These are phyloP conservation scores for Nigrograna mackinnonii DNA, from an alignment of 2,329 filamentous ascomycete species.

Conservation along the genomic window DNA sequence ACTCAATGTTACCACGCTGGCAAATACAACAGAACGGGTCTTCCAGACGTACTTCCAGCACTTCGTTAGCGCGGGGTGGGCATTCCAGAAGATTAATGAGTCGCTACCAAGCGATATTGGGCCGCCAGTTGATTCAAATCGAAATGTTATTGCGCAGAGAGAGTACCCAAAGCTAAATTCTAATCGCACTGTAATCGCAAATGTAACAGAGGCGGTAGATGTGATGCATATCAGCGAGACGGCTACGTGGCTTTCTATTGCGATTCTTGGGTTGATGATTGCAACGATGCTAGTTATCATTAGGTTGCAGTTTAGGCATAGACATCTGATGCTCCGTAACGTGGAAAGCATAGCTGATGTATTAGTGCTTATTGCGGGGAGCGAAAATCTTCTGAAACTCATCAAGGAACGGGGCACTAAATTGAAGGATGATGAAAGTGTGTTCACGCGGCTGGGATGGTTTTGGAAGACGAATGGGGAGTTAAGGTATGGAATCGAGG, in stretches of 20 bases:
- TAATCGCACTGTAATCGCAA: slow-evolving; percentile 11
- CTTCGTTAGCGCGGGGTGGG: neutral
- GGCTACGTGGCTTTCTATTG: slow-evolving; percentile 19
- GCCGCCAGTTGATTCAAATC: neutral
- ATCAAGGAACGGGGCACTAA: slow-evolving; percentile 14
- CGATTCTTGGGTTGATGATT: slow-evolving; percentile 23
- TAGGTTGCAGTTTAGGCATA: slow-evolving; percentile 19
- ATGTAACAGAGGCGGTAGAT: slow-evolving; percentile 14
- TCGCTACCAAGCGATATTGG: neutral
- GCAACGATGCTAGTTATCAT: slow-evolving; percentile 15
- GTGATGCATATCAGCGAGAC: slow-evolving; percentile 20
- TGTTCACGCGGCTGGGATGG: slow-evolving; percentile 12
- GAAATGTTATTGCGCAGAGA: neutral
- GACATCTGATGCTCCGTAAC: slow-evolving; percentile 16
- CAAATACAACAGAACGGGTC: slow-evolving; percentile 16
- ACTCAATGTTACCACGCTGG: slow-evolving; percentile 13
- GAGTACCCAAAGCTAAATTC: slow-evolving; percentile 9
- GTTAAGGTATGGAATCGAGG: slow-evolving; percentile 17
- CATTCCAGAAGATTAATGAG: neutral
- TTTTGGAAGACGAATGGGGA: slow-evolving; percentile 11
- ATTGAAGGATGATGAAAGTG: slow-evolving; percentile 2
- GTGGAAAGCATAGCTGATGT: slow-evolving; percentile 26
- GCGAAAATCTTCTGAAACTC: slow-evolving; percentile 21
- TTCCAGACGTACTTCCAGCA: slow-evolving; percentile 37
- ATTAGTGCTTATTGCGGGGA: slow-evolving; percentile 24